Evolutionary conservation across 2,329 filamentous ascomycete genomes (phyloP).

Genomic region (Xylariales sp.): DNA sequence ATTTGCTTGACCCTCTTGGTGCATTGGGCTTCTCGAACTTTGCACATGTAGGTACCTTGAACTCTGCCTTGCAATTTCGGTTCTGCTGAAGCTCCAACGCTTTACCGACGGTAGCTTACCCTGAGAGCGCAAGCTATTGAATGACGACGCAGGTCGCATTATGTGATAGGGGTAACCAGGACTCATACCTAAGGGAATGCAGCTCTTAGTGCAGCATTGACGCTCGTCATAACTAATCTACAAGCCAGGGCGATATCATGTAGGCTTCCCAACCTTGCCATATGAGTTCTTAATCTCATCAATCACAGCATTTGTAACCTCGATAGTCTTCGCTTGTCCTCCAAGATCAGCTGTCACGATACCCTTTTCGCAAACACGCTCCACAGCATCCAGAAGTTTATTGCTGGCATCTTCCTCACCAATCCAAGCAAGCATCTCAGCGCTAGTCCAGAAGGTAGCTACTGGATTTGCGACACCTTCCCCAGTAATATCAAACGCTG

Average conservation of each 20-base stretch:
- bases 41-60: conserved; percentile 13
- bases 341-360: conserved; percentile 51
- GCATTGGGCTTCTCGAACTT: conserved; percentile 18
- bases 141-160: too few species aligned
- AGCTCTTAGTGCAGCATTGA: neutral
- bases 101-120: too few species aligned
- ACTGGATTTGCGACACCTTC: conserved; percentile 54
- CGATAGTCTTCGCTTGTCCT: conserved; percentile 34
- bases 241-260: neutral
- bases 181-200: neutral
- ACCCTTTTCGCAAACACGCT: conserved; percentile 46
- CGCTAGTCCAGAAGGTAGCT: conserved; percentile 54
- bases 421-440: conserved; percentile 54
- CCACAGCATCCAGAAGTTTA: conserved; percentile 46
- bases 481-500: conserved; percentile 54
- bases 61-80: conserved; percentile 12
- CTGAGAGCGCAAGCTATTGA: too few species aligned
- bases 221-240: neutral
- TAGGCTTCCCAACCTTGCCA: conserved; percentile 7
- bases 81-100: neutral
- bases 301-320: conserved; percentile 30
- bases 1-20: conserved; percentile 15
- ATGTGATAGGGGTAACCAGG: too few species aligned
- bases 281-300: conserved; percentile 15
- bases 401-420: conserved; percentile 47